A percentile compares a stretch with the other conserved stretches of the same genome.
These are phyloP conservation scores for Teunomyces kruisii DNA, from an alignment of 805 yeast species.

Conservation along the genomic window DNA sequence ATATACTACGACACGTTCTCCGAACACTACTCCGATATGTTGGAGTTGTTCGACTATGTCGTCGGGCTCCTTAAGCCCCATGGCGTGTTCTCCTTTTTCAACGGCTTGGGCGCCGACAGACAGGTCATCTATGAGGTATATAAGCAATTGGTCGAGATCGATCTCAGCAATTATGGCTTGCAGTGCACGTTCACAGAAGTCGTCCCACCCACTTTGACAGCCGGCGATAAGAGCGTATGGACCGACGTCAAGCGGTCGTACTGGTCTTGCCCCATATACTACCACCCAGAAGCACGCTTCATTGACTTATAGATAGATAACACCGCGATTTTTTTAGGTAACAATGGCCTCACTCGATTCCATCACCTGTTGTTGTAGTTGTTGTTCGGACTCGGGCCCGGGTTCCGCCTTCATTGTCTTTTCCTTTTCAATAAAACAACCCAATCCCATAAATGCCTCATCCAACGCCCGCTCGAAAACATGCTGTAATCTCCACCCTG, in stretches of 20 bases:
- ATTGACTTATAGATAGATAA: constrained; percentile 14
- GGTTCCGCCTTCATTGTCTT: constrained; percentile 14
- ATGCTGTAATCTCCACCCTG: constrained; percentile 74
- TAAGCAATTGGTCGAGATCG: constrained; percentile 75
- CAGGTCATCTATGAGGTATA: constrained; percentile 63
- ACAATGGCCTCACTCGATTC: background rate
- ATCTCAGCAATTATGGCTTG: constrained; percentile 77
- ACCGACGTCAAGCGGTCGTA: constrained; percentile 60
- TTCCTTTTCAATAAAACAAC: constrained; percentile 65
- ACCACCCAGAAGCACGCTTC: constrained; percentile 63
- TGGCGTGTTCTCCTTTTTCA: constrained; percentile 88
- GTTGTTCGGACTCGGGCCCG: background rate
- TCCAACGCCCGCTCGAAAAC: constrained; percentile 77
- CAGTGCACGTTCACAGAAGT: constrained; percentile 54
- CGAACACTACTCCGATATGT: constrained; percentile 87
- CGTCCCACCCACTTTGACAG: constrained; percentile 44
- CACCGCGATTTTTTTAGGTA: too few relatives aligned
- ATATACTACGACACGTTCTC: constrained; percentile 93
- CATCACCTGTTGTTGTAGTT: background rate
- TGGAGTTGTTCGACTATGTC: constrained; percentile 74
- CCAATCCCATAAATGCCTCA: constrained; percentile 88
- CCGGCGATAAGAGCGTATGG: constrained; percentile 51
- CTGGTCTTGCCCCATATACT: constrained; percentile 68
- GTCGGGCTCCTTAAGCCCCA: constrained; percentile 81
- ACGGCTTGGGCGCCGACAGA: constrained; percentile 61